Conservation (phyloP, 2,329 filamentous ascomycete species). For the Claviceps quebecensis region DNA sequence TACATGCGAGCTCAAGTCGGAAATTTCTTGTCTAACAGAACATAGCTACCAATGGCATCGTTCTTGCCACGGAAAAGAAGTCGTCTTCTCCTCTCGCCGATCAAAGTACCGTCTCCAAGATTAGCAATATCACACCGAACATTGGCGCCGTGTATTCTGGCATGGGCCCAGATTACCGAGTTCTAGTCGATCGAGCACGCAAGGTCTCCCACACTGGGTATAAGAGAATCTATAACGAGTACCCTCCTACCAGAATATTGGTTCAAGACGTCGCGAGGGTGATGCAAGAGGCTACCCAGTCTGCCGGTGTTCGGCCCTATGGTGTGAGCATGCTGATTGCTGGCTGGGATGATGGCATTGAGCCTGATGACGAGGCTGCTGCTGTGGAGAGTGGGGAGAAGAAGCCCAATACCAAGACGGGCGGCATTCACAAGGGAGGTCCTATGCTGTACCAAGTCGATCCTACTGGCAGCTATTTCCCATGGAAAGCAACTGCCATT, state of each 20-base stretch:
- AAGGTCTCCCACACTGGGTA: conserved; percentile 97
- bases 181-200: conserved; percentile 92
- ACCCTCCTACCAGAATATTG: conserved; percentile 97
- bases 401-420: conserved; percentile 72
- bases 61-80: conserved; percentile 98
- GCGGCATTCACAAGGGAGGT: conserved; percentile 86
- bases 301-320: conserved; percentile 91
- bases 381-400: conserved; percentile 52
- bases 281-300: conserved; percentile 98
- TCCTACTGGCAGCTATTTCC: conserved; percentile 96
- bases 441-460: conserved; percentile 98
- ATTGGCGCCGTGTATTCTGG: conserved; percentile 99
- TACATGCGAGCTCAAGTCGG: neutral
- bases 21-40: neutral
- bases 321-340: conserved; percentile 91
- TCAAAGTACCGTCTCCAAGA: conserved; percentile 85
- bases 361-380: conserved; percentile 60
- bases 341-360: conserved; percentile 93
- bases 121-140: conserved; percentile 95
- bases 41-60: conserved; percentile 91
- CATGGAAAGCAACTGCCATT: conserved; percentile 98
- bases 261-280: conserved; percentile 95
- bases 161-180: conserved; percentile 97
- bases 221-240: conserved; percentile 99
- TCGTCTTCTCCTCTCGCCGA: conserved; percentile 96